Percentiles rank a stretch among this genome's conserved stretches.
phyloP scores from a whole-genome alignment of 2,329 filamentous ascomycete species.

The Trichophyton mentagrophytes region DNA sequence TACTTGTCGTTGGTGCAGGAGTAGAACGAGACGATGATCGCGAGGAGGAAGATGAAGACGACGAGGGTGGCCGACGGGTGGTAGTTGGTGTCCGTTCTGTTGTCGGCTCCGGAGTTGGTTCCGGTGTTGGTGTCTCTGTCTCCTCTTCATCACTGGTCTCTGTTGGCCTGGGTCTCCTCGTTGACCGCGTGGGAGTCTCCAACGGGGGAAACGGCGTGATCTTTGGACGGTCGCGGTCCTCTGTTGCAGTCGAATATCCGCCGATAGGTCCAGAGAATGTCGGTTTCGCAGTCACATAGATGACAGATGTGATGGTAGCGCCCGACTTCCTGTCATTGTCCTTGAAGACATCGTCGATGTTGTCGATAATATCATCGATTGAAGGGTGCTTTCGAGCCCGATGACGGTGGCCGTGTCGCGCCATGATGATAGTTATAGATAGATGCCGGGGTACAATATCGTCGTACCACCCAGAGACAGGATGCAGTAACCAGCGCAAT shows the following conservation, averaged over 20 bases:
- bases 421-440: slow-evolving; percentile 1
- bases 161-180: slow-evolving; percentile 5
- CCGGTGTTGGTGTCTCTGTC: slow-evolving; percentile 10
- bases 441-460: background rate
- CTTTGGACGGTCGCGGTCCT: slow-evolving; percentile 4
- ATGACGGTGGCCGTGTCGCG: slow-evolving; percentile 10
- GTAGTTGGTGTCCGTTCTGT: slow-evolving; percentile 7
- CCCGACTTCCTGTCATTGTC: background rate
- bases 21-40: slow-evolving; percentile 8
- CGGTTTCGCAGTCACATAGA: slow-evolving; percentile 41
- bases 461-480: background rate
- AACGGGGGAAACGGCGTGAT: slow-evolving; percentile 21
- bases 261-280: slow-evolving; percentile 42
- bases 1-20: slow-evolving; percentile 3
- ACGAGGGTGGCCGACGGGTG: slow-evolving; percentile 1
- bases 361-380: slow-evolving; percentile 2
- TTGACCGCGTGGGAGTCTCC: slow-evolving; percentile 10
- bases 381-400: slow-evolving; percentile 5
- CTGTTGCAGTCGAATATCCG: slow-evolving; percentile 33
- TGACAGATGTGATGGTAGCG: slow-evolving; percentile 18
- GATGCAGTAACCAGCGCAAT: slow-evolving; percentile 12
- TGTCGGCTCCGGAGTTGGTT: too few species aligned
- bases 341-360: slow-evolving; percentile 4
- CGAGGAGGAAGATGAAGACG: slow-evolving; percentile 4
- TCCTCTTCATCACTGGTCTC: slow-evolving; percentile 5